Conservation (phyloP, 192 early-diverging fungal species). For the Coemansia sp. region DNA sequence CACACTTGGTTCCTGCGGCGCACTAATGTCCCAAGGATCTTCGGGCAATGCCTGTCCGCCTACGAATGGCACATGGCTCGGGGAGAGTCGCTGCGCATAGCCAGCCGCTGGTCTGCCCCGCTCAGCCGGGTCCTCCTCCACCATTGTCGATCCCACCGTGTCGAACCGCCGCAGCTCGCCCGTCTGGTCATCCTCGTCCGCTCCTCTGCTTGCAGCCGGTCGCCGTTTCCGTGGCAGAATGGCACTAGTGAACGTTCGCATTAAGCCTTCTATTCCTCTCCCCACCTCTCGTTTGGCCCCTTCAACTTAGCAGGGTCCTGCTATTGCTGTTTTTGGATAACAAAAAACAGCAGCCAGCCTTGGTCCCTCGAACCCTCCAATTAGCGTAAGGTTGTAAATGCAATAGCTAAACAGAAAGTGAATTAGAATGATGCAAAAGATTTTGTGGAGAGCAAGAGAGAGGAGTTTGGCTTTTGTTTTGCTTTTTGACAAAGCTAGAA, state of each 20-base stretch:
- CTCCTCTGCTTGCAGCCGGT: slow-evolving; percentile 9
- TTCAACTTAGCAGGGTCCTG: too few species aligned
- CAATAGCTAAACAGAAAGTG: too few species aligned
- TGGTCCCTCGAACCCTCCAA: too few species aligned
- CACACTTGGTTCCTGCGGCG: neutral
- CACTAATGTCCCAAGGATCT: neutral
- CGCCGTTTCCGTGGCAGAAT: slow-evolving; percentile 38
- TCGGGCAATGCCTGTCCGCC: neutral
- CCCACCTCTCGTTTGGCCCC: too few species aligned
- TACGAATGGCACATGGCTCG: slow-evolving; percentile 20
- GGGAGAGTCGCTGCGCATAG: slow-evolving; percentile 17
- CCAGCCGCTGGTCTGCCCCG: slow-evolving; percentile 3
- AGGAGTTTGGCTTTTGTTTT: too few species aligned
- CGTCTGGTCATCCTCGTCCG: neutral
- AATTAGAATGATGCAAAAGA: too few species aligned
- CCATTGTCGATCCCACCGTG: slow-evolving; percentile 11
- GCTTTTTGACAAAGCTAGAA: too few species aligned
- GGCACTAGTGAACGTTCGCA: slow-evolving; percentile 40
- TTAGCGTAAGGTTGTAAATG: too few species aligned
- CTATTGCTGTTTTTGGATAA: too few species aligned
- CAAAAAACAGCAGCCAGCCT: too few species aligned
- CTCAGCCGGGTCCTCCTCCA: neutral
- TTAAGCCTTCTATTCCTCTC: neutral
- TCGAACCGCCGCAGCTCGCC: slow-evolving; percentile 2
- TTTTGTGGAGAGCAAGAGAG: too few species aligned